phyloP scores from a whole-genome alignment of 805 yeast genomes.

The Metschnikowia amazonensis region DNA sequence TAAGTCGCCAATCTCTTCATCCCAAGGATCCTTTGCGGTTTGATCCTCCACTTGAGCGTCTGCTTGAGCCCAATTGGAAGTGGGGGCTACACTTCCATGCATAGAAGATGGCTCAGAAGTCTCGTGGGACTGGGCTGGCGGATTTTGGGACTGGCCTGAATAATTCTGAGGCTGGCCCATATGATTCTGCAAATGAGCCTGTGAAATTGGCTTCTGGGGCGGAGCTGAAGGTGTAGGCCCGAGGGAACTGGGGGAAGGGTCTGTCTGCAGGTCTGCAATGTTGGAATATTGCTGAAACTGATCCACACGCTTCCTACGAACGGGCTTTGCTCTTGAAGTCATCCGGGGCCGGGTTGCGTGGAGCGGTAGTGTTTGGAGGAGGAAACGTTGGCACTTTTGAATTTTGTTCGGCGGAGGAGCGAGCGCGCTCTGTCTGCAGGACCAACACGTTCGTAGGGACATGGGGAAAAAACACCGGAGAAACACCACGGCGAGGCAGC shows the following conservation, averaged over 20 bases:
- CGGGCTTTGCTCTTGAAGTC: constrained; percentile 13
- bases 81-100: neutral
- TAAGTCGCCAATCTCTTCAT: constrained; percentile 17
- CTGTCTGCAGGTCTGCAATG: constrained; percentile 3
- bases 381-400: constrained; percentile 2
- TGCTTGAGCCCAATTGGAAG: neutral
- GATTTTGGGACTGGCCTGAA: neutral
- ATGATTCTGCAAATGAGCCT: neutral
- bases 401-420: constrained; percentile 5
- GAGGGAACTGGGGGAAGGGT: neutral
- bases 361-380: constrained; percentile 1
- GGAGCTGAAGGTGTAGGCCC: neutral
- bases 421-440: constrained; percentile 11
- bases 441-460: neutral
- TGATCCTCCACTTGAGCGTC: neutral
- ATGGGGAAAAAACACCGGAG: neutral
- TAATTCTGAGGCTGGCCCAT: neutral
- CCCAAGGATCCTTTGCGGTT: constrained; percentile 13
- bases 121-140: neutral
- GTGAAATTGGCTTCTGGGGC: neutral
- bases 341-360: constrained; percentile 4
- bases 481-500: too few relatives aligned
- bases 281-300: constrained; percentile 17
- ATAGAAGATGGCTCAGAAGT: neutral
- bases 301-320: constrained; percentile 14